Base-by-base conservation (phyloP, 257 asterid genomes). In the Nicotiana knightiana region DNA sequence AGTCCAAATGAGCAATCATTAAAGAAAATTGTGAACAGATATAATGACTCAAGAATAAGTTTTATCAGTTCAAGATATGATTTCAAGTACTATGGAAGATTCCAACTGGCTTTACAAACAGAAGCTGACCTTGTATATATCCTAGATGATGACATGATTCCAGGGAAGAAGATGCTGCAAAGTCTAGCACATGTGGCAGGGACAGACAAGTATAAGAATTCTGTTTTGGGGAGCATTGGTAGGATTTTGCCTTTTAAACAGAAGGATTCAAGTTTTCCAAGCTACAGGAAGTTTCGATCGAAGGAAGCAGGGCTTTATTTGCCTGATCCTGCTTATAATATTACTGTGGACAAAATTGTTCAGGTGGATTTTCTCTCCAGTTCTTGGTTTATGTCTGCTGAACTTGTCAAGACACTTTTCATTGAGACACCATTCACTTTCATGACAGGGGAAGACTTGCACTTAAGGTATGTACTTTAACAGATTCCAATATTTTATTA, bases 311-410 rank as follows among this genome's bases (percentile, higher is more conserved):
- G 99, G 5, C 90, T 96, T 32, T 96, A 96, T 66, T 84, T 96
- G 87, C 99, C 99, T 2, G 98, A 96, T 80, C 99, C 98, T 6
- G 99, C 99, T 63, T 96, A 96, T 81, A 97, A 94, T 70, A 93
- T 96, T 67, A 90, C 87, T 0, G 84, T 93, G 32, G 90, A 91
- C 30, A 85, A 84, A 82, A 91, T 96, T 24, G 97, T 94, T 75
- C 93, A 93, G 88, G 99, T 96, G 26, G 99, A 96, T 82, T 96
- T 96, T 68, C 92, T 96, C 9, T 94, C 97, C 0, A 96, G 98
- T 82, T 96, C 99, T 1, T 96, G 99, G 99, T 96, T 96, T 79
- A 86, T 96, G 11, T 93, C 99, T 37, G 89, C 98, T 0, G 98
- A 96, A 84, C 97, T 96, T 3, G 86, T 96, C 32, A 93, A 94